Evolutionary conservation across 1,284 basidiomycete genomes (phyloP).

Genomic region (Laetiporus sulphureus): DNA sequence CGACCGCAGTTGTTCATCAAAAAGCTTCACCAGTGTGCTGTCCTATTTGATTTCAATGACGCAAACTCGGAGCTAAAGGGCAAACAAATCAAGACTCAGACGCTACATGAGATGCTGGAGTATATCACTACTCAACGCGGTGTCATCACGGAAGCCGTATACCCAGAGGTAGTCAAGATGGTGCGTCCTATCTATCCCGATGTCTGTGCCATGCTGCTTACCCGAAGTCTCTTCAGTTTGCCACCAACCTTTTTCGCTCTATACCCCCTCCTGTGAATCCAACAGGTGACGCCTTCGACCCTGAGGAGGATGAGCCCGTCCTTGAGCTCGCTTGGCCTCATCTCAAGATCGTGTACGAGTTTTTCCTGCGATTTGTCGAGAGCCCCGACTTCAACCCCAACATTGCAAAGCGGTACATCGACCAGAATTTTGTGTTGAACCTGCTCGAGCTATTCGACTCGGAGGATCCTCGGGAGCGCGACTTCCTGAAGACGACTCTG

Average conservation of each 20-base stretch:
- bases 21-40: constrained; percentile 94
- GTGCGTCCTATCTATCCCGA: constrained; percentile 38
- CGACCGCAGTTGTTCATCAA: constrained; percentile 89
- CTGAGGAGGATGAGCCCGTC: constrained; percentile 99
- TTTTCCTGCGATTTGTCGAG: constrained; percentile 99
- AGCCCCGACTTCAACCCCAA: constrained; percentile 98
- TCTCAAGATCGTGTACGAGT: constrained; percentile 99
- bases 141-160: constrained; percentile 96
- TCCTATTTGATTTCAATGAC: constrained; percentile 99
- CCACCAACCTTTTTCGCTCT: constrained; percentile 96
- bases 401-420: constrained; percentile 95
- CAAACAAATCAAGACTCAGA: constrained; percentile 98
- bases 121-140: constrained; percentile 97
- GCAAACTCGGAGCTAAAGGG: constrained; percentile 92
- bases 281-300: constrained; percentile 96
- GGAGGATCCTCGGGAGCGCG: constrained; percentile 97
- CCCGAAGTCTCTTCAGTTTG: constrained; percentile 55
- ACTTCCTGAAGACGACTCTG: constrained; percentile 98
- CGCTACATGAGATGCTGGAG: constrained; percentile 97
- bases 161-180: constrained; percentile 99
- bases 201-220: constrained; percentile 1
- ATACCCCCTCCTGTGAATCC: constrained; percentile 99
- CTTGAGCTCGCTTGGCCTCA: constrained; percentile 99
- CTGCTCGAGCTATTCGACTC: constrained; percentile 98
- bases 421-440: constrained; percentile 93